Evolutionary conservation across 768 basidiomycete genomes (phyloP).

Genomic region (Tricholomella constricta): DNA sequence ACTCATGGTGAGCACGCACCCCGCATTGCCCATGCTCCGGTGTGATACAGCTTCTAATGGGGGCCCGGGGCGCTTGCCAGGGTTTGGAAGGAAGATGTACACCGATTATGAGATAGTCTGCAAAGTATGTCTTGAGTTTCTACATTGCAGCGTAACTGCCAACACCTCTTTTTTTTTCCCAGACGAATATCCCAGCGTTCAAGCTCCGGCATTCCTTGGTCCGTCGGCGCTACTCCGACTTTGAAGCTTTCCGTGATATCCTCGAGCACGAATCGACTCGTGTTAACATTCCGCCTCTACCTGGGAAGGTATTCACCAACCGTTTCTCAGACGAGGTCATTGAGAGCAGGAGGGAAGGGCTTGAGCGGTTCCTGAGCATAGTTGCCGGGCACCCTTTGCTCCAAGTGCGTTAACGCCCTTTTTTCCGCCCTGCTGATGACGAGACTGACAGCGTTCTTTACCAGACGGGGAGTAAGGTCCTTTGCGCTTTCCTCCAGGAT

Average conservation of each 20-base stretch:
- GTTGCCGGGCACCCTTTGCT: slow-evolving; percentile 97
- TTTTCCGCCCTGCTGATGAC: background rate
- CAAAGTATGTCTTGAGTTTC: slow-evolving; percentile 59
- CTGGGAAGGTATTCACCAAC: slow-evolving; percentile 98
- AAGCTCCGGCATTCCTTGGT: slow-evolving; percentile 93
- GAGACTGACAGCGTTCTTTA: slow-evolving; percentile 2
- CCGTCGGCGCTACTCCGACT: slow-evolving; percentile 87
- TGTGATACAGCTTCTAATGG: slow-evolving; percentile 2
- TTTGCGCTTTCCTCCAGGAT: slow-evolving; percentile 94
- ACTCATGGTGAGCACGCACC: slow-evolving; percentile 71
- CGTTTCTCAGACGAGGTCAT: slow-evolving; percentile 98
- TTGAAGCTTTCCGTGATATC: slow-evolving; percentile 97
- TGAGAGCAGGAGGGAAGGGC: slow-evolving; percentile 85
- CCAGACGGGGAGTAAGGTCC: slow-evolving; percentile 95
- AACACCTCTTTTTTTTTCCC: background rate
- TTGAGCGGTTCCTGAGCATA: slow-evolving; percentile 93
- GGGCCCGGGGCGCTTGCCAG: slow-evolving; percentile 42
- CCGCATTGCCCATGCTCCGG: background rate
- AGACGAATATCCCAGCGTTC: slow-evolving; percentile 99
- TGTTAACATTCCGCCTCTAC: slow-evolving; percentile 96
- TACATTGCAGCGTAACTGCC: background rate
- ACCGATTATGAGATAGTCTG: slow-evolving; percentile 99
- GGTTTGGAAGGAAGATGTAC: slow-evolving; percentile 98
- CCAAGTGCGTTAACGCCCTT: slow-evolving; percentile 64
- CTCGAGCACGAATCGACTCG: slow-evolving; percentile 95